Base-by-base conservation (phyloP, 306 rosid genomes). In the Malus domestica region DNA sequence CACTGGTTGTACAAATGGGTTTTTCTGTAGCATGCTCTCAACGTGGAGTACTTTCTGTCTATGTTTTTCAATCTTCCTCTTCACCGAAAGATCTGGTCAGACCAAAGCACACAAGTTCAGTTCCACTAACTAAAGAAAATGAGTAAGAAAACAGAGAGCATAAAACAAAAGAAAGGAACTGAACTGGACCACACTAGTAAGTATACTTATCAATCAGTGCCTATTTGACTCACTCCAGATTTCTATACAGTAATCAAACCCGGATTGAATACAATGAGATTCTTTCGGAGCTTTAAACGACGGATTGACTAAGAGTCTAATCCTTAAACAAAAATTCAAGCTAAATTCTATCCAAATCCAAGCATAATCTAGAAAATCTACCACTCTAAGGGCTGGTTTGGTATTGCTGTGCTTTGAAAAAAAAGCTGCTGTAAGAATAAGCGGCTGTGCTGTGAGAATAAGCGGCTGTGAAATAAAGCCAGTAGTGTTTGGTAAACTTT, bases 21-120 rank as follows among this genome's bases (percentile, higher is more conserved):
- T 95, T 84, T 89, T 92, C 77, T 80, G 84, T 18, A 95, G 85
- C 69, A 92, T 10, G 42, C 96, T 89, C 54, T 95, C 99, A 49
- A 79, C 72, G 38, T 30, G 89, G 65, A 95, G 96, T 52, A 92
- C 92, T 51, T 83, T 95, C 22, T 91, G 92, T 67, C 97, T 84
- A 30, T 95, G 88, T 55, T 95, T 95, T 71, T 95, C 97, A 64
- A 95, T 95, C 90, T 92, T 95, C 82, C 80, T 84, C 86, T 88
- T 90, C 78, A 92, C 96, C 5, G 90, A 84, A 79, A 92, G 89
- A 86, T 95, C 99, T 95, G 84, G 38, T 30, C 10, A 74, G 7
- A 35, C 35, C 25, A 51, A 70, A 79, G 70, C 14, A 57, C 1
- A 67, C 18, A 62, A 79, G 30, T 78, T 60, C 6, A 38, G 44